These are phyloP conservation scores for Malassezia caprae DNA, from an alignment of 1,284 basidiomycete genomes.

Conservation along the genomic window DNA sequence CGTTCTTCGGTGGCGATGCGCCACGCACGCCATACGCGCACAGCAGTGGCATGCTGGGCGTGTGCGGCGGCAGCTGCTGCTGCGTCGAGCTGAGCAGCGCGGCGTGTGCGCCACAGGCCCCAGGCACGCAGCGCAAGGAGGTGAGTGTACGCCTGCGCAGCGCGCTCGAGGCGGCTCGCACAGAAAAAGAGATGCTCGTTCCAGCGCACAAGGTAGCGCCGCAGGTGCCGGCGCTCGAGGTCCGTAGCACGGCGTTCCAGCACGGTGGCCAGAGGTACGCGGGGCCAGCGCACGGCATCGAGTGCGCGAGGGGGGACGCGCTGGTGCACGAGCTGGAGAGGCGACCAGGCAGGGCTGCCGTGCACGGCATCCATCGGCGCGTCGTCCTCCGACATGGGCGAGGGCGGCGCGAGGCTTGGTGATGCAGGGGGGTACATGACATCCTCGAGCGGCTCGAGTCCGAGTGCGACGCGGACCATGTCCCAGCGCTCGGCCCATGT, in stretches of 20 bases:
- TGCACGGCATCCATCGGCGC: not conserved
- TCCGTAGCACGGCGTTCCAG: not conserved
- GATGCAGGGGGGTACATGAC: not conserved
- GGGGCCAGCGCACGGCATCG: not conserved
- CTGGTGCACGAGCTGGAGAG: not conserved
- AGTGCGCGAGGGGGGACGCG: not conserved
- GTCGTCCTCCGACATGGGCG: not conserved
- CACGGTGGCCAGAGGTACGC: not conserved
- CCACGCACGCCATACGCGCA: not conserved
- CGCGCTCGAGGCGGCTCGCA: not conserved
- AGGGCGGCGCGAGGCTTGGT: not conserved
- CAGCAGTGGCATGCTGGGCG: not conserved
- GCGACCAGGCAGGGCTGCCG: not conserved
- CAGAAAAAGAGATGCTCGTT: not conserved
- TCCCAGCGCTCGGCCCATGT: conserved; percentile 44
- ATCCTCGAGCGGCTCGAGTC: conserved; percentile 27
- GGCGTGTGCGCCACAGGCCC: not conserved
- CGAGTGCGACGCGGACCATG: conserved; percentile 32
- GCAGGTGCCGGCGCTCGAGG: not conserved
- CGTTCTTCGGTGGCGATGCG: not conserved
- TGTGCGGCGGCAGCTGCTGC: not conserved
- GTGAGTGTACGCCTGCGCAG: not conserved
- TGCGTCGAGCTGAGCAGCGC: not conserved
- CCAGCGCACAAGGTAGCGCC: not conserved
- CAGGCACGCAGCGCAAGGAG: not conserved